Conservation (phyloP, 805 yeast species). For the Ogataea trehalophila region DNA sequence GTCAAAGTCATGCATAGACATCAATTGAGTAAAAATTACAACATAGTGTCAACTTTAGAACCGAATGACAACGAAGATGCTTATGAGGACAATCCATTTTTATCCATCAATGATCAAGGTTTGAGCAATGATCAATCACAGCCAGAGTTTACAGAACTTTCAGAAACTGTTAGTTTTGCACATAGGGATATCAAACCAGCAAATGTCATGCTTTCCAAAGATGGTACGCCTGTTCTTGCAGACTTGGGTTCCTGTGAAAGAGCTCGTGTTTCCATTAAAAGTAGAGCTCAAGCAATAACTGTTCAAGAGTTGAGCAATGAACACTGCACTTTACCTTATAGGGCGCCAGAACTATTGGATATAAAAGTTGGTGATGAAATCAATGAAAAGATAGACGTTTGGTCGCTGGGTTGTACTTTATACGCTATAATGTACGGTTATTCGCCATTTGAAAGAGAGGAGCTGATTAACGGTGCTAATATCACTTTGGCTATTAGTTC, state of each 20-base stretch:
- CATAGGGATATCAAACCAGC: constrained; percentile 90
- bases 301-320: constrained; percentile 79
- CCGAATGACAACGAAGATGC: constrained; percentile 13
- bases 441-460: constrained; percentile 86
- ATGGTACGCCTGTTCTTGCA: constrained; percentile 72
- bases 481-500: constrained; percentile 68
- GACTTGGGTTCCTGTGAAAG: constrained; percentile 78
- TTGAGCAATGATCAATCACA: not conserved
- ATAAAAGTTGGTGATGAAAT: constrained; percentile 61
- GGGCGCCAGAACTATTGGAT: constrained; percentile 88
- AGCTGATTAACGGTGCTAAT: constrained; percentile 76
- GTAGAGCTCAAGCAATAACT: constrained; percentile 67
- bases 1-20: constrained; percentile 70
- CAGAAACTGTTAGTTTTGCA: constrained; percentile 64
- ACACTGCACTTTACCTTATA: constrained; percentile 78
- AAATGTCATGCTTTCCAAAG: constrained; percentile 72
- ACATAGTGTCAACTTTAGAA: constrained; percentile 14
- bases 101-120: constrained; percentile 4
- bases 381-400: constrained; percentile 75
- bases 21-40: constrained; percentile 29
- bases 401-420: constrained; percentile 87
- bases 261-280: constrained; percentile 50
- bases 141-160: constrained; percentile 39
- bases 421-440: constrained; percentile 72
- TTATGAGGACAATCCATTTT: constrained; percentile 21